A percentile compares a stretch with the other conserved stretches of the same genome.
Conservation (phyloP, 306 rosid genomes). For the Casuarina glauca region DNA sequence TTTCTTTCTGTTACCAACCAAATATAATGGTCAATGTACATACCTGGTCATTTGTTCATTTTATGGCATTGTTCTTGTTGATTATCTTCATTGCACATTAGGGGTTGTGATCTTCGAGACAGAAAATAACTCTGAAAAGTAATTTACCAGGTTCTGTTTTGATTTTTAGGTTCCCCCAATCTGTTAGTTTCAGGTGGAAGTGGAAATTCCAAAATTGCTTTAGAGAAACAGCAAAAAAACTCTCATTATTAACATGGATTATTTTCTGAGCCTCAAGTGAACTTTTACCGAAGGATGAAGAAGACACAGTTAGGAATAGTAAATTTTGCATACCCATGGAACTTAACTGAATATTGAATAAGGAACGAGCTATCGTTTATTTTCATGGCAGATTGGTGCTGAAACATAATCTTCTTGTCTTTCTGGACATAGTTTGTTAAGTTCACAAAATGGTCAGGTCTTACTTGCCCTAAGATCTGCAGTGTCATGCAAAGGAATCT, state of each 20-base stretch:
- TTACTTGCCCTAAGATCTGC: neutral
- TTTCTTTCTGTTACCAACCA: slow-evolving; percentile 1
- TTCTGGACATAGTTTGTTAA: neutral
- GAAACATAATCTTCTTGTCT: neutral
- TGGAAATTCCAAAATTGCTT: neutral
- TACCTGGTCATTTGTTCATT: neutral
- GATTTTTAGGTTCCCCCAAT: neutral
- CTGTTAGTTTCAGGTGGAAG: neutral
- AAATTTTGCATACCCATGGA: neutral
- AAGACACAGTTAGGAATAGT: neutral
- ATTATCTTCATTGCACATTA: neutral
- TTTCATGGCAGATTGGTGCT: neutral
- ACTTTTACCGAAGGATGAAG: neutral
- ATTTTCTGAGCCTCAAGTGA: neutral
- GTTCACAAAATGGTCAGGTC: neutral
- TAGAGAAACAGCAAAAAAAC: neutral
- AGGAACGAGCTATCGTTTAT: neutral
- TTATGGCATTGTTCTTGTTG: neutral
- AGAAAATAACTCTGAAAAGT: neutral
- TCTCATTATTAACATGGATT: neutral
- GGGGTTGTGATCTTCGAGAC: neutral
- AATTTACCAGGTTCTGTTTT: neutral
- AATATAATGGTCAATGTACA: neutral
- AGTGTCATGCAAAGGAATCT: neutral
- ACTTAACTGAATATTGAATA: neutral